Evolutionary conservation across 805 yeast species (phyloP).

Genomic region (Yarrowia osloensis): DNA sequence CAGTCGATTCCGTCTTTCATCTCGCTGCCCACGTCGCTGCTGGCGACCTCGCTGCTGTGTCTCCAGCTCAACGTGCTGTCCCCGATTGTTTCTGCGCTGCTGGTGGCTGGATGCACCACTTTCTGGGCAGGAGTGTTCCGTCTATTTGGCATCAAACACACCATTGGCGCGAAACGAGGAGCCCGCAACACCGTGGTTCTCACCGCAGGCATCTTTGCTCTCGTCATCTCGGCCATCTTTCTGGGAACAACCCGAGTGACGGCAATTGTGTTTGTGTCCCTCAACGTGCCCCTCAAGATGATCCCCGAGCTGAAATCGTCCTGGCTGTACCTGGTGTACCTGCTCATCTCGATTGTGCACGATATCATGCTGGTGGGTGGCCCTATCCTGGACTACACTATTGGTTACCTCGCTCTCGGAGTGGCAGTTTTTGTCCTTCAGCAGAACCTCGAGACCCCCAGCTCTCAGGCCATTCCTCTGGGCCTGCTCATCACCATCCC

Average conservation of each 20-base stretch:
- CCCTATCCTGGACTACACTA: neutral
- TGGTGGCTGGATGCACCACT: conserved; percentile 38
- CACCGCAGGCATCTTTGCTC: conserved; percentile 33
- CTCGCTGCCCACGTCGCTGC: conserved; percentile 40
- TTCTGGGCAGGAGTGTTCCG: conserved; percentile 35
- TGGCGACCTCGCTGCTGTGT: conserved; percentile 37
- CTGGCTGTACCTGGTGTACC: conserved; percentile 29
- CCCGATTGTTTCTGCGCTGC: conserved; percentile 31
- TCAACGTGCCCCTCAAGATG: conserved; percentile 33
- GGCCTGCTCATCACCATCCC: conserved; percentile 32
- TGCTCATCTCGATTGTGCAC: conserved; percentile 30
- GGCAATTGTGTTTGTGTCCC: conserved; percentile 34
- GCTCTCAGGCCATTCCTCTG: conserved; percentile 21
- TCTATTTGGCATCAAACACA: conserved; percentile 32
- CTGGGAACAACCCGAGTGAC: conserved; percentile 37
- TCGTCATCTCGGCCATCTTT: conserved; percentile 34
- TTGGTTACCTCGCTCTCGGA: conserved; percentile 34
- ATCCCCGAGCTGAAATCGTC: conserved; percentile 26
- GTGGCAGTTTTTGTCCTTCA: conserved; percentile 31
- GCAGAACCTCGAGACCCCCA: conserved; percentile 18
- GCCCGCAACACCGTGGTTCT: conserved; percentile 33
- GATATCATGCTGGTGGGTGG: conserved; percentile 32
- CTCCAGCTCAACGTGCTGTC: conserved; percentile 26
- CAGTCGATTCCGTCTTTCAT: conserved; percentile 41
- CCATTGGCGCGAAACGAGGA: conserved; percentile 12